These are phyloP conservation scores for Alternaria brassicicola DNA, from an alignment of 2,329 filamentous ascomycete species.

Conservation along the genomic window DNA sequence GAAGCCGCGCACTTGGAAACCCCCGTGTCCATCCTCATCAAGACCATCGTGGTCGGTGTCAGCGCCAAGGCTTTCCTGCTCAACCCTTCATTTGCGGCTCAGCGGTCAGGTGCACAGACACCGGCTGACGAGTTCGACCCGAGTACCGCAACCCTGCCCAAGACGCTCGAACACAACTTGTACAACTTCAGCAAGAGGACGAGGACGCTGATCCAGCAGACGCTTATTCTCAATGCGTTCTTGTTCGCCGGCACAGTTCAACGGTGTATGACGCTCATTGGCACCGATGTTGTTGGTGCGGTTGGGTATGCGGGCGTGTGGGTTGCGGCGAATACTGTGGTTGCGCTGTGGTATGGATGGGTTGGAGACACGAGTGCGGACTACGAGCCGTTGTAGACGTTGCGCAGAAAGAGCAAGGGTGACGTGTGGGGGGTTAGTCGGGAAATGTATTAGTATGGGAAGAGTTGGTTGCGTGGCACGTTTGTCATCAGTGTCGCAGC, in stretches of 20 bases:
- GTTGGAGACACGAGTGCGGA: constrained; percentile 51
- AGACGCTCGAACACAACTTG: constrained; percentile 75
- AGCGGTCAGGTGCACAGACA: constrained; percentile 54
- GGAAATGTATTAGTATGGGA: neutral
- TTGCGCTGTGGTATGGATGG: constrained; percentile 63
- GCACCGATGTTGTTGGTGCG: constrained; percentile 73
- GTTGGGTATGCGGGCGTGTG: constrained; percentile 75
- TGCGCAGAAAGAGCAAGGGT: neutral
- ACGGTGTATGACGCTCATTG: constrained; percentile 70
- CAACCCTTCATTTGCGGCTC: constrained; percentile 65
- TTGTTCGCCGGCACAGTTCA: constrained; percentile 64
- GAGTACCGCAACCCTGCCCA: constrained; percentile 65
- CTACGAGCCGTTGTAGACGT: constrained; percentile 27
- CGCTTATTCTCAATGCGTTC: constrained; percentile 55
- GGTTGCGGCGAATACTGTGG: constrained; percentile 67
- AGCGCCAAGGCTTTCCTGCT: constrained; percentile 81
- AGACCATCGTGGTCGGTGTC: constrained; percentile 71
- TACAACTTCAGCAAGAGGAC: constrained; percentile 76
- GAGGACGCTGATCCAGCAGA: constrained; percentile 62
- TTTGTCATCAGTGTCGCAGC: neutral
- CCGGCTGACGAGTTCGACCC: constrained; percentile 67
- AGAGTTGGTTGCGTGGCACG: neutral
- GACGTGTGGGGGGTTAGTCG: neutral
- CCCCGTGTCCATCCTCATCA: constrained; percentile 54
- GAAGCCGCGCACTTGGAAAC: constrained; percentile 69